These are phyloP conservation scores for Chlamydomonas asymmetrica DNA, from an alignment of 139 green algal genomes.

Conservation along the genomic window DNA sequence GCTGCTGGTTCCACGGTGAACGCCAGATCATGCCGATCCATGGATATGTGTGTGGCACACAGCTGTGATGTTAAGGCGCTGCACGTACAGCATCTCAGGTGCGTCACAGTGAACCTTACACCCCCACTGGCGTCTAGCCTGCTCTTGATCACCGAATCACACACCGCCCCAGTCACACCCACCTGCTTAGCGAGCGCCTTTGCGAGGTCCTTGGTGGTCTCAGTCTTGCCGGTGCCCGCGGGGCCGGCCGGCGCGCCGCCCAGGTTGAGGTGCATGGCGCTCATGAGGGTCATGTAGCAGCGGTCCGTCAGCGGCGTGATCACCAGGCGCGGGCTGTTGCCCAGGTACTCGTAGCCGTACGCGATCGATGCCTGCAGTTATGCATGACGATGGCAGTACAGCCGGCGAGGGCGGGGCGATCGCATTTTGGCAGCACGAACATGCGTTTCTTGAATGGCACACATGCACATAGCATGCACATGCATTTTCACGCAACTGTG, in stretches of 20 bases:
- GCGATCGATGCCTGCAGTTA: slow-evolving; percentile 18
- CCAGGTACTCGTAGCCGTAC: slow-evolving; percentile 64
- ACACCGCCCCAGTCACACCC: no score
- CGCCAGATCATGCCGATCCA: no score
- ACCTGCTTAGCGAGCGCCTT: slow-evolving; percentile 71
- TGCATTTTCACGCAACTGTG: not conserved
- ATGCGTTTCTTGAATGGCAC: not conserved
- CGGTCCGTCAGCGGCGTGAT: slow-evolving; percentile 71
- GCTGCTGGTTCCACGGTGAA: no score
- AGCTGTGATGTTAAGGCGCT: no score
- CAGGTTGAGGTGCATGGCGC: slow-evolving; percentile 68
- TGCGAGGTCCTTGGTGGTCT: slow-evolving; percentile 71
- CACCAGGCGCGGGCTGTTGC: slow-evolving; percentile 62
- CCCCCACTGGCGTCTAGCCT: no score
- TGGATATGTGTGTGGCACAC: no score
- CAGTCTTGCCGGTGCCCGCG: slow-evolving; percentile 74
- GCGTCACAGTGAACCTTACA: no score
- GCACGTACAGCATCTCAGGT: no score
- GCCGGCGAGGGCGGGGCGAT: not conserved
- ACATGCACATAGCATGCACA: not conserved
- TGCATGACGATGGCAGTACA: not conserved
- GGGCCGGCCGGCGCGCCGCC: slow-evolving; percentile 62
- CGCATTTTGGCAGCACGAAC: not conserved
- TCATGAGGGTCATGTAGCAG: slow-evolving; percentile 70
- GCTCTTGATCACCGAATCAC: no score